phyloP scores from a whole-genome alignment of 495 filamentous ascomycete species.

The Bacidia rubella region DNA sequence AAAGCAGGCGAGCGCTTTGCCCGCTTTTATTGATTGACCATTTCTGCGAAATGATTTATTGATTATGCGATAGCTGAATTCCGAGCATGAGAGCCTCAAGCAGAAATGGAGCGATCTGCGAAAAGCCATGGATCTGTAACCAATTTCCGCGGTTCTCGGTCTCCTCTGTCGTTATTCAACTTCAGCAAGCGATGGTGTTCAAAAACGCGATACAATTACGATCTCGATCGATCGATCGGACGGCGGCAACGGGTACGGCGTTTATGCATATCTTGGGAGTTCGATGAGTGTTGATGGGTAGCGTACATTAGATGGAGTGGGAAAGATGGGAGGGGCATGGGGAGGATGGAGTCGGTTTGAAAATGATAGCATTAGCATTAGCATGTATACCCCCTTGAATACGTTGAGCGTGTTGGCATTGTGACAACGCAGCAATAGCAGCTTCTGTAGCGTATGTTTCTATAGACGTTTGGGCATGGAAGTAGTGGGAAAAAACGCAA shows the following conservation, averaged over 20 bases:
- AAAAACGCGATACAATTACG: not conserved
- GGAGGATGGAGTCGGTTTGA: not conserved
- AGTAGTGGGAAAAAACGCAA: not conserved
- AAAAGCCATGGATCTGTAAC: constrained; percentile 42
- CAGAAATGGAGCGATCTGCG: constrained; percentile 75
- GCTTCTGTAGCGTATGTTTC: too few species aligned
- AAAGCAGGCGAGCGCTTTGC: not conserved
- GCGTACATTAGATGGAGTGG: too few species aligned
- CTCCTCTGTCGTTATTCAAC: not conserved
- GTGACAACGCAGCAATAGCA: not conserved
- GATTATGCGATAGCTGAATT: constrained; percentile 40
- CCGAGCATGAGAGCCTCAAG: constrained; percentile 59
- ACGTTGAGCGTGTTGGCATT: not conserved
- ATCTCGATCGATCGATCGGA: not conserved
- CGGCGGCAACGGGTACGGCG: not conserved
- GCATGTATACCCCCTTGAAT: not conserved
- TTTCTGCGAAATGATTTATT: constrained; percentile 22
- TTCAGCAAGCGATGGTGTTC: not conserved
- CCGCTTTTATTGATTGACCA: constrained; percentile 4
- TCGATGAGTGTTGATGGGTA: not conserved
- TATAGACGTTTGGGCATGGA: not conserved
- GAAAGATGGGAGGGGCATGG: not conserved
- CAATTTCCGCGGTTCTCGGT: not conserved
- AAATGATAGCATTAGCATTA: not conserved
- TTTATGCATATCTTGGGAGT: not conserved